phyloP scores from a whole-genome alignment of 1,284 basidiomycete species.

The Leucoagaricus sp. region DNA sequence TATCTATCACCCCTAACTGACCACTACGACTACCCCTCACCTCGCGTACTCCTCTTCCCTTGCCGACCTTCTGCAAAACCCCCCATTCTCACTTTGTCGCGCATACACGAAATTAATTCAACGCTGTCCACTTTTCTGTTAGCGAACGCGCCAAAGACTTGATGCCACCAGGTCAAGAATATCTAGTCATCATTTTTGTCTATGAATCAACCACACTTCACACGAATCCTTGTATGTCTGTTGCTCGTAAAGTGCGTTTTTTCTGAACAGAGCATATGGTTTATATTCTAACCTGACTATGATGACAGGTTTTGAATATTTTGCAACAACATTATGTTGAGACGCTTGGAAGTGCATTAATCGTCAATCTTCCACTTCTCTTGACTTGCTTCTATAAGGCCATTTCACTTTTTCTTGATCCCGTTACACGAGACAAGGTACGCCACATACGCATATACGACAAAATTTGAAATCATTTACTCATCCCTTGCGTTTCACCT shows the following conservation, averaged over 20 bases:
- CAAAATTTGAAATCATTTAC: neutral
- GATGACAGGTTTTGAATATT: conserved; percentile 68
- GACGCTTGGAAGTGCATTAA: conserved; percentile 83
- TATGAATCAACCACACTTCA: conserved; percentile 80
- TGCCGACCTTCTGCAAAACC: neutral
- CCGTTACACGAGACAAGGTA: conserved; percentile 88
- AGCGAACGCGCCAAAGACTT: conserved; percentile 87
- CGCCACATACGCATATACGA: conserved; percentile 18
- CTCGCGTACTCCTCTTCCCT: neutral
- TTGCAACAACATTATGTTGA: conserved; percentile 93
- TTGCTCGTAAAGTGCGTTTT: conserved; percentile 65
- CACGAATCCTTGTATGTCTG: conserved; percentile 79
- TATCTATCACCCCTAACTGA: neutral
- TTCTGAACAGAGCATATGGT: neutral
- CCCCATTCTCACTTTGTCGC: no score
- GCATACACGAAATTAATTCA: no score
- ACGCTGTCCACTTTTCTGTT: neutral
- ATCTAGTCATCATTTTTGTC: conserved; percentile 80
- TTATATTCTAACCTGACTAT: conserved; percentile 6
- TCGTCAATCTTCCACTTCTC: conserved; percentile 80
- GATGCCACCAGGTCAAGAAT: conserved; percentile 82
- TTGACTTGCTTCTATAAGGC: conserved; percentile 88
- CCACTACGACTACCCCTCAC: neutral
- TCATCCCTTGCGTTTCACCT: neutral
- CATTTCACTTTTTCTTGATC: conserved; percentile 87